Evolutionary conservation across 148 eudicot genomes (phyloP), one percentile per base, ranked within the genome.

Genomic region (Cornus kousa): DNA sequence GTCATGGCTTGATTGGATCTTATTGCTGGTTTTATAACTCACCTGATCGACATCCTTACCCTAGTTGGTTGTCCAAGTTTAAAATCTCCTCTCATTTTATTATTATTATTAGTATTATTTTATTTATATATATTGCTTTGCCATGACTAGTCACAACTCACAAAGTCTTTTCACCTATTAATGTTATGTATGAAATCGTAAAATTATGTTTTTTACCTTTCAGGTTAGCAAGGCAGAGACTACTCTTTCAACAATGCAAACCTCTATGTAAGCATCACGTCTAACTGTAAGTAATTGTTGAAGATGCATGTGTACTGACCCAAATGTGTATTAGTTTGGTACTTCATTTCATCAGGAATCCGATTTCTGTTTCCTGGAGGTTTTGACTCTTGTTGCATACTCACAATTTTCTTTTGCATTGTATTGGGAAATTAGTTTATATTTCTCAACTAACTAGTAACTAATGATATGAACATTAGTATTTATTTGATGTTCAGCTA

Each of bases 201-300:
- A 40, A 46, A 65, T 16, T 12, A 55, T 48, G 46, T 67, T 40
- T 9, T 79, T 68, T 67, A n/a, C 23, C 23, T 69, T 66, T 22
- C 77, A 79, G 77, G 77, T 53, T 57, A 72, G 31, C 33, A 16
- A 1, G n/a, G 32, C 68, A 33, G 62, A 73, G 71, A 24, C 66
- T 73, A 32, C 8, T 43, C 8, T 72, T 67, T 73, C 43, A 71
- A 32, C 73, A 62, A 35, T 24, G 23, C 33, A 9, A 43, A 35
- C 67, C 40, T 67, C 50, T 79, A 33, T 17, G 12, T 71, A 31
- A 67, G 59, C 48, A 73, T 55, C 77, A n/a, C 35, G 35, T 67
- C 50, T 24, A 55, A 53, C 5, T 73, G 77, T 67, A 73, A 79
- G 82, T 79, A 39, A 22, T 74, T 77, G n/a, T 9, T 2, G 19